Percentiles rank a stretch among this genome's conserved stretches.
These are phyloP conservation scores for Epicoccum sorghinum DNA, from an alignment of 2,329 filamentous ascomycete species.

Conservation along the genomic window DNA sequence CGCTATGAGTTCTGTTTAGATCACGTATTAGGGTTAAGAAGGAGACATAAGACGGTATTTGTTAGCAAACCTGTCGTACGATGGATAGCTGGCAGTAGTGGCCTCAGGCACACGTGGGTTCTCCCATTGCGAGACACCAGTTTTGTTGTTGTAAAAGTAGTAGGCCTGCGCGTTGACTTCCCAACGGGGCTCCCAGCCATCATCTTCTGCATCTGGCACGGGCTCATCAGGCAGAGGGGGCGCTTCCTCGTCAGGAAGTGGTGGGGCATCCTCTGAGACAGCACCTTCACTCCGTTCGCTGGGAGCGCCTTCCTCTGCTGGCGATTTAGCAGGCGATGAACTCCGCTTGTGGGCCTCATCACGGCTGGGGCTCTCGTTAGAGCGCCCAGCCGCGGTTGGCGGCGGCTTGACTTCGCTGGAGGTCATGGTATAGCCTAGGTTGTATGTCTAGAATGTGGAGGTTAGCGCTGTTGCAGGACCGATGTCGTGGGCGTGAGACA, in stretches of 20 bases:
- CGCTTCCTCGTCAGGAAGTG: conserved; percentile 38
- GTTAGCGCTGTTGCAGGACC: conserved; percentile 23
- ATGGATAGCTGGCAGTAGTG: conserved; percentile 28
- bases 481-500: conserved; percentile 10
- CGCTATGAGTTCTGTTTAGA: conserved; percentile 30
- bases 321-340: conserved; percentile 11
- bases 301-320: conserved; percentile 10
- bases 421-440: conserved; percentile 22
- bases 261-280: conserved; percentile 19
- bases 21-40: conserved; percentile 41
- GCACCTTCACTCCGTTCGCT: conserved; percentile 19
- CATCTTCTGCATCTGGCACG: conserved; percentile 53
- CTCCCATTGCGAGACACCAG: conserved; percentile 76
- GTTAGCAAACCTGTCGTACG: conserved; percentile 48
- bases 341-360: conserved; percentile 14
- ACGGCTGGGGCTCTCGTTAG: conserved; percentile 15
- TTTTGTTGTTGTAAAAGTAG: conserved; percentile 87
- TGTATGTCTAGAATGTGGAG: conserved; percentile 18
- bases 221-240: conserved; percentile 59
- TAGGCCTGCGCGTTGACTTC: conserved; percentile 71
- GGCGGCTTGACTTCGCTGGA: conserved; percentile 20
- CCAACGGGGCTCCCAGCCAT: conserved; percentile 84
- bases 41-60: conserved; percentile 34
- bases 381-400: conserved; percentile 17
- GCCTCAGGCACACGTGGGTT: conserved; percentile 75